Percentiles rank a stretch among this genome's conserved stretches.
These are phyloP conservation scores for Penicillium odoratum DNA, from an alignment of 495 filamentous ascomycete genomes.

Conservation along the genomic window DNA sequence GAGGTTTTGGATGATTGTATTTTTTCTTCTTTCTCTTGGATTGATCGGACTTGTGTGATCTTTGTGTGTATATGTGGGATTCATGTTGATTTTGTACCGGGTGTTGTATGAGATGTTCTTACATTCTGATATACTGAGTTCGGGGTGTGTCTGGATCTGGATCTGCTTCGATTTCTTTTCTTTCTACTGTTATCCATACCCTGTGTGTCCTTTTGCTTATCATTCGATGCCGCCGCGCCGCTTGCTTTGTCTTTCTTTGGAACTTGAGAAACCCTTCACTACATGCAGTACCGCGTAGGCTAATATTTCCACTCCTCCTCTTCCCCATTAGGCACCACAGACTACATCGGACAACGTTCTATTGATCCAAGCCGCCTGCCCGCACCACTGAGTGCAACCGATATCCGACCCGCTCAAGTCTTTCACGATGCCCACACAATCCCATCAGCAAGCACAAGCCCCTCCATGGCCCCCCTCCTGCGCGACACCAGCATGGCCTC, in stretches of 20 bases:
- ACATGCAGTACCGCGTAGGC: constrained; percentile 42
- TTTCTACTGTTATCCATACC: constrained; percentile 28
- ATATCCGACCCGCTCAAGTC: constrained; percentile 73
- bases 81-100: not conserved
- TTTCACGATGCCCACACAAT: constrained; percentile 73
- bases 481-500: constrained; percentile 62
- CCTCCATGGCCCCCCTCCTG: constrained; percentile 71
- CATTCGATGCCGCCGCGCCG: constrained; percentile 26
- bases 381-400: constrained; percentile 37
- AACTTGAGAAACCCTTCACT: constrained; percentile 17
- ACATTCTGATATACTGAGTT: not conserved
- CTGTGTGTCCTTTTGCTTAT: constrained; percentile 23
- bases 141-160: not conserved
- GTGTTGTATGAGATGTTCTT: not conserved
- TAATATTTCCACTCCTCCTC: constrained; percentile 33
- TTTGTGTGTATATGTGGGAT: not conserved
- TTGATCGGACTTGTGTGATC: not conserved
- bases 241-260: constrained; percentile 20
- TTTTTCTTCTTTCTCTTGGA: constrained; percentile 10
- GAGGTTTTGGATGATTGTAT: constrained; percentile 23
- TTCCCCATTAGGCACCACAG: constrained; percentile 37
- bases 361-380: constrained; percentile 25
- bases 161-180: not conserved
- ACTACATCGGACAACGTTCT: constrained; percentile 34
- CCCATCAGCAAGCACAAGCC: constrained; percentile 55